Conservation (phyloP, 2,329 filamentous ascomycete species). For the Fusarium papillatum region DNA sequence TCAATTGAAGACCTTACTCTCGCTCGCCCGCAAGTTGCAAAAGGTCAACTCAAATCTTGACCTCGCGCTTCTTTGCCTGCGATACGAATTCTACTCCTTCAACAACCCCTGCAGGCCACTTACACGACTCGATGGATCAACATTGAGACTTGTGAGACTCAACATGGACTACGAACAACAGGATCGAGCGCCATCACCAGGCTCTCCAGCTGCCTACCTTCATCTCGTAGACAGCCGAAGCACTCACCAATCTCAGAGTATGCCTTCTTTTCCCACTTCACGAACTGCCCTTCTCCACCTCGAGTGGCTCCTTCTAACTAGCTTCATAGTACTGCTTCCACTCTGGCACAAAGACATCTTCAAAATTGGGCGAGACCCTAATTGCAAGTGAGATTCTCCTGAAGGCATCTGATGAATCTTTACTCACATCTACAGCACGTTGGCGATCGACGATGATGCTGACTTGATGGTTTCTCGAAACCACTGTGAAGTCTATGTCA, state of each 20-base stretch:
- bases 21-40: not conserved
- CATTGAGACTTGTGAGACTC: constrained; percentile 2
- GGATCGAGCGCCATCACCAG: constrained; percentile 1
- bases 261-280: constrained; percentile 12
- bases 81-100: constrained; percentile 5
- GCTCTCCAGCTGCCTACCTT: constrained; percentile 44
- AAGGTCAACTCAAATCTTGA: not conserved
- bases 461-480: constrained; percentile 61
- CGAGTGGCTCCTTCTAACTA: constrained; percentile 24
- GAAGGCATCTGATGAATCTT: not conserved
- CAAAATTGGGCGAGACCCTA: constrained; percentile 52
- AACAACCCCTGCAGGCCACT: constrained; percentile 30
- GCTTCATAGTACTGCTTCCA: constrained; percentile 42
- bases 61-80: constrained; percentile 4
- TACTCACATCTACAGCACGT: constrained; percentile 47
- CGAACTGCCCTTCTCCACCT: constrained; percentile 16
- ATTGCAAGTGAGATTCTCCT: constrained; percentile 46
- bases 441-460: constrained; percentile 54
- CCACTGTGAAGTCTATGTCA: constrained; percentile 68
- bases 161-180: constrained; percentile 35
- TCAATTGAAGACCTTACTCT: not conserved
- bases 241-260: constrained; percentile 44
- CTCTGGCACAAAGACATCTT: constrained; percentile 49
- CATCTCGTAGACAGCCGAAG: constrained; percentile 41
- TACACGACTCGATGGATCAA: constrained; percentile 26